Evolutionary conservation across 371 early-diverging fungal genomes (phyloP).

Genomic region (Catenaria anguillulae): DNA sequence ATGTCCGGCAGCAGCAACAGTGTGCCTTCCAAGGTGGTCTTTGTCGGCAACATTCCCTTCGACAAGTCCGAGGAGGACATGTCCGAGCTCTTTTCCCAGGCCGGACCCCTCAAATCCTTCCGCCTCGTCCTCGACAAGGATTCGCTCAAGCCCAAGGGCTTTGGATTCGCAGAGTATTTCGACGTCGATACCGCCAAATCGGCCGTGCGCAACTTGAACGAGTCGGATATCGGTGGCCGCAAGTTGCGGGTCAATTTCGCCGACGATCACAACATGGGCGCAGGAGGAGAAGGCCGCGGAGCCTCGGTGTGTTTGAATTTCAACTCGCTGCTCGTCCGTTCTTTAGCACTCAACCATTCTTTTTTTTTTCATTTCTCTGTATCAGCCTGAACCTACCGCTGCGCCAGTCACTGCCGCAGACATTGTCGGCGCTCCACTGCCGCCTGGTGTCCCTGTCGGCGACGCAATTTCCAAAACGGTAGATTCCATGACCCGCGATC

Average conservation of each 20-base stretch:
- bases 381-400: no score
- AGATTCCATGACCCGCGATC: conserved; percentile 48
- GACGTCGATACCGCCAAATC: conserved; percentile 41
- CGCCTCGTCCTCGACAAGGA: conserved; percentile 47
- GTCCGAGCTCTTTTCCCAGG: conserved; percentile 73
- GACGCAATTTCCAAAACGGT: conserved; percentile 12
- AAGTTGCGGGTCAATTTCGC: conserved; percentile 71
- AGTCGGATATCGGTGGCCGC: conserved; percentile 66
- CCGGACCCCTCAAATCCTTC: conserved; percentile 66
- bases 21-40: no score
- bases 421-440: not conserved
- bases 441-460: not conserved
- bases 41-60: conserved; percentile 71
- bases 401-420: conserved; percentile 51
- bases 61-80: conserved; percentile 81
- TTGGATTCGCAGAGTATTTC: conserved; percentile 42
- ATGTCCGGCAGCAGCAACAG: no score
- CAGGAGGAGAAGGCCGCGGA: no score
- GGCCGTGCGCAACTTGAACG: conserved; percentile 53
- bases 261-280: no score
- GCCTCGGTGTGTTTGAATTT: no score
- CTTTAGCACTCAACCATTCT: no score
- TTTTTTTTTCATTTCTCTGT: no score
- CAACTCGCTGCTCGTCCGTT: no score
- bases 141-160: conserved; percentile 40